phyloP scores from a whole-genome alignment of 2,329 filamentous ascomycete species.

The Fusarium heterosporum region DNA sequence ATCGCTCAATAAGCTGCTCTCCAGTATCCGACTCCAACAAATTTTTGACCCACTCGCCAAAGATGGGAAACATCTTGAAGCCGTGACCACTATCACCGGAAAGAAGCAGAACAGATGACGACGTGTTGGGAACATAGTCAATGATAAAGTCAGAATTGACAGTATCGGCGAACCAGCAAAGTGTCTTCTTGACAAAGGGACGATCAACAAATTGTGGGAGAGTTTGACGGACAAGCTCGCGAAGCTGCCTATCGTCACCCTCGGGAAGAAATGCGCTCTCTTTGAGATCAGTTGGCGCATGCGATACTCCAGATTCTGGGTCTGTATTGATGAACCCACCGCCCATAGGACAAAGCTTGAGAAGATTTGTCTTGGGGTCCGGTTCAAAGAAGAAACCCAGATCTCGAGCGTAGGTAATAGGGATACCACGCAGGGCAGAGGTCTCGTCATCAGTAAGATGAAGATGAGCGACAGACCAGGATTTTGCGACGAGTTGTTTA shows the following conservation, averaged over 20 bases:
- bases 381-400: conserved; percentile 75
- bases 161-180: conserved; percentile 75
- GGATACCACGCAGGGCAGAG: conserved; percentile 65
- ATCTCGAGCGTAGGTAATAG: conserved; percentile 70
- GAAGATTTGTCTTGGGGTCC: conserved; percentile 65
- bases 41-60: conserved; percentile 66
- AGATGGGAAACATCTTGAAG: conserved; percentile 72
- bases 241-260: conserved; percentile 64
- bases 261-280: conserved; percentile 63
- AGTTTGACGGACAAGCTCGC: conserved; percentile 62
- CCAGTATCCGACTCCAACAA: conserved; percentile 56
- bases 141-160: conserved; percentile 70
- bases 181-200: conserved; percentile 65
- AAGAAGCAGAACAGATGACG: conserved; percentile 60
- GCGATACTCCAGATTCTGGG: conserved; percentile 52
- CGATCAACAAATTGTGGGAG: conserved; percentile 65
- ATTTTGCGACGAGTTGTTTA: conserved; percentile 64
- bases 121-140: conserved; percentile 65
- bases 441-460: conserved; percentile 67
- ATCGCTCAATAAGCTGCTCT: conserved; percentile 58
- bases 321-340: conserved; percentile 65
- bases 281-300: conserved; percentile 47
- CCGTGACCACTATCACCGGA: conserved; percentile 71
- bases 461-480: conserved; percentile 70
- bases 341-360: conserved; percentile 71